Evolutionary conservation across 1,139 yeast genomes (phyloP).

Genomic region (Entelexis paramagnoliae): DNA sequence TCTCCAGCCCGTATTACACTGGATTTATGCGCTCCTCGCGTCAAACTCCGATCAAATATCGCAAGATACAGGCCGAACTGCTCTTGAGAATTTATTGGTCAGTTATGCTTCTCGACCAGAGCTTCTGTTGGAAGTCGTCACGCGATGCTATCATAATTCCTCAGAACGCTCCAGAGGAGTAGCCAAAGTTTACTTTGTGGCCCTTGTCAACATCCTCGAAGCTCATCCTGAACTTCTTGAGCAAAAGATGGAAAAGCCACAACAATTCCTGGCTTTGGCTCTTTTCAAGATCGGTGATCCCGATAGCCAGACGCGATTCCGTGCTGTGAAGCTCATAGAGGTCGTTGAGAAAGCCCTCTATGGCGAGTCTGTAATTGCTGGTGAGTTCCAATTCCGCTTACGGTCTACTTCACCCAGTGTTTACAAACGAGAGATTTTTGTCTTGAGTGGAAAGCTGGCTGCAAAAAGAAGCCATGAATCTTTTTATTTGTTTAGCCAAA

Average conservation of each 20-base stretch:
- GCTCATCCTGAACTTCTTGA: slow-evolving; percentile 31
- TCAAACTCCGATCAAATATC: slow-evolving; percentile 47
- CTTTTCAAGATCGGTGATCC: slow-evolving; percentile 62
- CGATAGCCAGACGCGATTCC: slow-evolving; percentile 46
- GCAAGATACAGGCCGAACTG: slow-evolving; percentile 58
- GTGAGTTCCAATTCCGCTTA: slow-evolving; percentile 48
- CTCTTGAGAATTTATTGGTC: slow-evolving; percentile 55
- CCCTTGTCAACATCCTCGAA: slow-evolving; percentile 54
- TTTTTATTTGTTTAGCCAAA: slow-evolving; percentile 55
- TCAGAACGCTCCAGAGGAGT: slow-evolving; percentile 37
- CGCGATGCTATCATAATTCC: slow-evolving; percentile 52
- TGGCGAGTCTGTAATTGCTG: slow-evolving; percentile 38
- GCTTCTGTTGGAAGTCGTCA: slow-evolving; percentile 52
- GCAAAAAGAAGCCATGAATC: slow-evolving; percentile 49
- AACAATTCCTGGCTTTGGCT: slow-evolving; percentile 54
- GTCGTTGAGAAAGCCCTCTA: slow-evolving; percentile 47
- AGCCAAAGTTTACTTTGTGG: slow-evolving; percentile 57
- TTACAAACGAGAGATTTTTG: slow-evolving; percentile 65
- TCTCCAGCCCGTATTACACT: slow-evolving; percentile 36
- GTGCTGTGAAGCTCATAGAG: slow-evolving; percentile 52
- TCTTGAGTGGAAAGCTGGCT: slow-evolving; percentile 54
- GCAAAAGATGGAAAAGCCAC: slow-evolving; percentile 31
- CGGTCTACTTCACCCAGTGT: slow-evolving; percentile 60
- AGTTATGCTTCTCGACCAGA: slow-evolving; percentile 49
- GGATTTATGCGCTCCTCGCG: slow-evolving; percentile 65